Evolutionary conservation across 176 grass and related monocot species (phyloP).

Genomic region (maize (Zea mays)): DNA sequence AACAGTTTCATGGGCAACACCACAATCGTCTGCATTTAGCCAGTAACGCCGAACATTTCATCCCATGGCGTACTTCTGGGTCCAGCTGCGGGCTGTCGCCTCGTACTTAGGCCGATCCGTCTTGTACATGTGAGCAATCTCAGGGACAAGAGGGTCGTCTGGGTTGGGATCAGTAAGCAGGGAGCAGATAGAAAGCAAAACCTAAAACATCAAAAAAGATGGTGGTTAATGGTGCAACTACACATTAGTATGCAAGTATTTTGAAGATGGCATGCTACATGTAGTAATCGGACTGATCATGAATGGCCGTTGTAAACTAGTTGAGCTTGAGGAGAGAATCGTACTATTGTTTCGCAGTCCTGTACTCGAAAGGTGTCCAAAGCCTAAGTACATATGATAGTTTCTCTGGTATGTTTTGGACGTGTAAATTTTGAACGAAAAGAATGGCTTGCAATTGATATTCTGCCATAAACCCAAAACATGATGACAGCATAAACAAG

Average conservation of each 20-base stretch:
- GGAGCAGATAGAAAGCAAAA: conserved; percentile 74
- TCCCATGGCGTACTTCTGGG: conserved; percentile 76
- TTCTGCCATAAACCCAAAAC: background rate
- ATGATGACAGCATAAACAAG: background rate
- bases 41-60: conserved; percentile 33
- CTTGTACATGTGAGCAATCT: conserved; percentile 82
- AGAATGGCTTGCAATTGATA: background rate
- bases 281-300: background rate
- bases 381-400: background rate
- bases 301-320: background rate
- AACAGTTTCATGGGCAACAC: conserved; percentile 32
- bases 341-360: background rate
- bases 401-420: background rate
- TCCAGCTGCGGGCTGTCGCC: conserved; percentile 65
- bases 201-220: conserved; percentile 26
- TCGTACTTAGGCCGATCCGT: conserved; percentile 56
- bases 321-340: background rate
- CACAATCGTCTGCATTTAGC: conserved; percentile 42
- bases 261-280: background rate
- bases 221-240: background rate
- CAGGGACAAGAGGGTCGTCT: conserved; percentile 69
- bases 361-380: background rate
- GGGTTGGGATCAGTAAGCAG: conserved; percentile 72
- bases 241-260: background rate
- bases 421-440: background rate